Evolutionary conservation across 2,329 filamentous ascomycete genomes (phyloP).

Genomic region (Botryotinia globosa): DNA sequence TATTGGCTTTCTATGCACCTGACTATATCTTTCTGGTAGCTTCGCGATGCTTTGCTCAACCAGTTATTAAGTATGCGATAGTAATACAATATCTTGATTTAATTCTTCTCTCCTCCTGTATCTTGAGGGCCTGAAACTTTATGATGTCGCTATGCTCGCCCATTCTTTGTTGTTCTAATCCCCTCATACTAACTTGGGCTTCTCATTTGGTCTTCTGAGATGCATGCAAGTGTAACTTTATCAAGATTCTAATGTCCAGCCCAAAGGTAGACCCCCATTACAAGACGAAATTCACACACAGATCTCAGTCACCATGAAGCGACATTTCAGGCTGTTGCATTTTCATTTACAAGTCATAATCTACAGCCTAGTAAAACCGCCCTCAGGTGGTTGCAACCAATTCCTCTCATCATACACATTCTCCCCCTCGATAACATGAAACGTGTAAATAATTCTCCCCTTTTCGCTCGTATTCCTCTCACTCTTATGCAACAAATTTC

Average conservation of each 20-base stretch:
- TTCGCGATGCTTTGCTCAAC: background rate
- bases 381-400: conserved; percentile 83
- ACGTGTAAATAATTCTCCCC: conserved; percentile 94
- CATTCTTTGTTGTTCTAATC: background rate
- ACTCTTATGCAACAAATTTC: conserved; percentile 93
- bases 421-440: conserved; percentile 89
- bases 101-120: background rate
- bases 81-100: background rate
- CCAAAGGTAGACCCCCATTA: background rate
- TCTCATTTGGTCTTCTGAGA: background rate
- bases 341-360: background rate
- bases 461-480: conserved; percentile 85
- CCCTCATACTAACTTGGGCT: background rate
- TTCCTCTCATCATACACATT: conserved; percentile 80
- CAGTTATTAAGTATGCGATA: background rate
- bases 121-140: background rate
- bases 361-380: conserved; percentile 62
- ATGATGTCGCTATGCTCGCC: background rate
- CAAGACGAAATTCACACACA: background rate
- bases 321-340: background rate
- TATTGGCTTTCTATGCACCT: background rate
- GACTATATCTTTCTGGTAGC: no score
- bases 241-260: background rate
- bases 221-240: background rate
- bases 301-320: no score